Conservation (phyloP, 2,329 filamentous ascomycete species). For the Penicillium sp. region DNA sequence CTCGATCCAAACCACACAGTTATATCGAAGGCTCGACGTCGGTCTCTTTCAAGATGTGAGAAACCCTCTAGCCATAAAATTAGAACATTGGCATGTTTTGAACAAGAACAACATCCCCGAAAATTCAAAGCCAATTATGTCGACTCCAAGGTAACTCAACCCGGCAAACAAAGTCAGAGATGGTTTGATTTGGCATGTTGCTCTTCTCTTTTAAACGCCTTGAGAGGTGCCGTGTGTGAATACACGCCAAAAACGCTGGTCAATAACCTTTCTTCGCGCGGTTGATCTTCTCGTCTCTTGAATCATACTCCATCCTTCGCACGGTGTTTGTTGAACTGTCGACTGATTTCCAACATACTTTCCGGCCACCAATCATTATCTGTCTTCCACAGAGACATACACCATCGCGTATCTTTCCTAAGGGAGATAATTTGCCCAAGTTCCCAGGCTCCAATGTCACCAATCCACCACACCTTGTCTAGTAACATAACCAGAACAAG, state of each 20-base stretch:
- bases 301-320: neutral
- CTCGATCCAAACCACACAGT: too few species aligned
- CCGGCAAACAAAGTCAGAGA: neutral
- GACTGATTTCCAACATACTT: neutral
- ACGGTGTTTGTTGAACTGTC: constrained; percentile 4
- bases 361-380: neutral
- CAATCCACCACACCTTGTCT: constrained; percentile 6
- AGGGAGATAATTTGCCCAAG: neutral
- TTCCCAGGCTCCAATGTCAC: neutral
- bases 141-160: too few species aligned
- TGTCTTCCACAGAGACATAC: neutral
- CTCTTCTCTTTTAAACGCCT: neutral
- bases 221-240: neutral
- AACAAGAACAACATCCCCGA: too few species aligned
- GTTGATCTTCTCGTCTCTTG: neutral
- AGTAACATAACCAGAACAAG: constrained; percentile 2
- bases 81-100: too few species aligned
- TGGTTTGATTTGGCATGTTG: neutral
- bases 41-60: too few species aligned
- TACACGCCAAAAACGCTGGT: neutral
- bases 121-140: too few species aligned
- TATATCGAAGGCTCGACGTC: too few species aligned
- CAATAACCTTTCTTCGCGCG: neutral
- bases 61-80: too few species aligned
- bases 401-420: neutral